phyloP scores from a whole-genome alignment of 2,329 filamentous ascomycete species.

The Pochonia chlamydosporia region DNA sequence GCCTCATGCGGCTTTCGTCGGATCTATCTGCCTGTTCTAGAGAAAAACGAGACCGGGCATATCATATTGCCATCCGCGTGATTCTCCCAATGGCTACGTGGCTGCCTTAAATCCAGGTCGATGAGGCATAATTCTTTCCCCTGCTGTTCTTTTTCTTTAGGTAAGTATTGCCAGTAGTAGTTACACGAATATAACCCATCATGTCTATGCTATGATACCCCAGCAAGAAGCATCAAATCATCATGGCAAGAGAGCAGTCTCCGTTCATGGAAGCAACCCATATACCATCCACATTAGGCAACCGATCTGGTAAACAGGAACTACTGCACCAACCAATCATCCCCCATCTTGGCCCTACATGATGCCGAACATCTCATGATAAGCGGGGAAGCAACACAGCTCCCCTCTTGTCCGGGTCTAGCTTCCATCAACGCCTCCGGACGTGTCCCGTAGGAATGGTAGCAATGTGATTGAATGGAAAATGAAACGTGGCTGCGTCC shows the following conservation, averaged over 20 bases:
- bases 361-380: background rate
- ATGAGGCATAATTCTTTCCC: too few species aligned
- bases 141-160: too few species aligned
- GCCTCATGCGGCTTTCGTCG: background rate
- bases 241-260: background rate
- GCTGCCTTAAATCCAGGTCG: too few species aligned
- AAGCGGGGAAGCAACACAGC: conserved; percentile 1
- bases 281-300: conserved; percentile 1
- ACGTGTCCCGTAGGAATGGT: too few species aligned
- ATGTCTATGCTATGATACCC: background rate
- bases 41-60: background rate
- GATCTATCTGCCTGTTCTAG: background rate
- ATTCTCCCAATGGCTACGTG: too few species aligned
- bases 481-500: background rate
- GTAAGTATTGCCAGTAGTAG: too few species aligned
- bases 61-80: background rate
- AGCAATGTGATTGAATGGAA: background rate
- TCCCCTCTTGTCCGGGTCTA: too few species aligned
- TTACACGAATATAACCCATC: too few species aligned
- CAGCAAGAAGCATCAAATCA: background rate
- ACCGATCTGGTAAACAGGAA: background rate
- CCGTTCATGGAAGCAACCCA: background rate
- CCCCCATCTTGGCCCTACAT: background rate
- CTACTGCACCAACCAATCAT: conserved; percentile 3
- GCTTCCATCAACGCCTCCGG: too few species aligned